These are phyloP conservation scores for Boechera retrofracta DNA, from an alignment of 345 rosid species.

Conservation along the genomic window DNA sequence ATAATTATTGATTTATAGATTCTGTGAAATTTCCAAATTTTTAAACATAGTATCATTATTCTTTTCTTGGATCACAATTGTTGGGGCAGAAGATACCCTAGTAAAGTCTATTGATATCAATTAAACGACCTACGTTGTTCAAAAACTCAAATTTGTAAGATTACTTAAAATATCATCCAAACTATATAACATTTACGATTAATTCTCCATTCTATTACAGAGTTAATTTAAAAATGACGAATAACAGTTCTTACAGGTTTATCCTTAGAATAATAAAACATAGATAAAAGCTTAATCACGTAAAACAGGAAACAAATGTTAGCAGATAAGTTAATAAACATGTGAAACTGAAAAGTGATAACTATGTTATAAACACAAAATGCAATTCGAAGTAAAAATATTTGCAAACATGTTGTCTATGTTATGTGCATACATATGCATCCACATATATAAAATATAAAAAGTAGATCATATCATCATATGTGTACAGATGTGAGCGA, in stretches of 20 bases:
- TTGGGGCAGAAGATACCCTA: slow-evolving; percentile 22
- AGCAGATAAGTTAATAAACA: background rate
- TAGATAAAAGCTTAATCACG: background rate
- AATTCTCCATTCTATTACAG: background rate
- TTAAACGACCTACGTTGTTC: background rate
- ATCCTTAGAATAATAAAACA: background rate
- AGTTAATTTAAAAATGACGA: background rate
- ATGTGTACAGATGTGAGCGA: background rate
- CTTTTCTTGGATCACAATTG: slow-evolving; percentile 41
- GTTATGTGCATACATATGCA: background rate
- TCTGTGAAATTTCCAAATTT: background rate
- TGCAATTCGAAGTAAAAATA: background rate
- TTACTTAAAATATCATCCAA: slow-evolving; percentile 3
- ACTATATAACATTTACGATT: background rate
- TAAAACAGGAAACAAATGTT: no score
- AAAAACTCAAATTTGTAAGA: background rate
- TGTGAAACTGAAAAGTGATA: background rate
- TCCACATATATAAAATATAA: background rate
- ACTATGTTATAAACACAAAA: background rate
- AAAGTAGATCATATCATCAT: background rate
- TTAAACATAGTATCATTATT: slow-evolving; percentile 10
- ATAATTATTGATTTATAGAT: background rate
- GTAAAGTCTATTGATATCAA: slow-evolving; percentile 9
- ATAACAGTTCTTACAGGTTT: background rate
- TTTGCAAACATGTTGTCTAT: no score